phyloP scores from a whole-genome alignment of 148 eudicot genomes.

The Cornus controversa region DNA sequence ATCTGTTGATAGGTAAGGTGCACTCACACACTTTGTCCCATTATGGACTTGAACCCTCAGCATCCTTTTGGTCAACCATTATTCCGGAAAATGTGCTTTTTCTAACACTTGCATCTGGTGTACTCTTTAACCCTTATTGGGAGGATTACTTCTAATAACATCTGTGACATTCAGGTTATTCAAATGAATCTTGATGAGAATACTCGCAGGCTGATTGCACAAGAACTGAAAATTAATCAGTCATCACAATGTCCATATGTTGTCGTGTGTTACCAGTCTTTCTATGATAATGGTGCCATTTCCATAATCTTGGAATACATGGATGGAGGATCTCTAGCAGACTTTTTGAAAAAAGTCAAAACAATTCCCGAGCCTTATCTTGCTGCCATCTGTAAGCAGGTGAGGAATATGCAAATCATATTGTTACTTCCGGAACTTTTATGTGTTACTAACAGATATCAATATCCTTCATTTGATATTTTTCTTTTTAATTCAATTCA shows the following conservation, averaged over 20 bases:
- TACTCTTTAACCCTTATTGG: neutral
- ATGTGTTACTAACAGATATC: neutral
- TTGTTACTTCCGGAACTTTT: neutral
- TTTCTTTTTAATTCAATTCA: conserved; percentile 23
- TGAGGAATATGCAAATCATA: conserved; percentile 20
- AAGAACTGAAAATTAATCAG: conserved; percentile 93
- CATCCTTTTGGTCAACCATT: neutral
- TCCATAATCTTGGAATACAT: conserved; percentile 96
- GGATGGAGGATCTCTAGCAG: conserved; percentile 98
- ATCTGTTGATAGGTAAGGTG: no score
- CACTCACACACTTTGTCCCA: no score
- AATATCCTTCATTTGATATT: conserved; percentile 1
- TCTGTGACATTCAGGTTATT: conserved; percentile 58
- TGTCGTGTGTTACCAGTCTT: conserved; percentile 90
- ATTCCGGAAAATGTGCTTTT: neutral
- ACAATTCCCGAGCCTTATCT: conserved; percentile 86
- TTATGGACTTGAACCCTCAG: no score
- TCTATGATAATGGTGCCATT: conserved; percentile 85
- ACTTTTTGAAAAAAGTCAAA: conserved; percentile 70
- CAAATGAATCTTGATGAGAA: conserved; percentile 92
- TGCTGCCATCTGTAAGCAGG: conserved; percentile 96
- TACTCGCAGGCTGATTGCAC: conserved; percentile 75
- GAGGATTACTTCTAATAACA: conserved; percentile 10
- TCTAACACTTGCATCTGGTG: neutral
- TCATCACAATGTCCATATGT: conserved; percentile 80